A percentile compares a stretch with the other conserved stretches of the same genome.
Conservation (phyloP, 192 early-diverging fungal species). For the Rhizophagus clarus region DNA sequence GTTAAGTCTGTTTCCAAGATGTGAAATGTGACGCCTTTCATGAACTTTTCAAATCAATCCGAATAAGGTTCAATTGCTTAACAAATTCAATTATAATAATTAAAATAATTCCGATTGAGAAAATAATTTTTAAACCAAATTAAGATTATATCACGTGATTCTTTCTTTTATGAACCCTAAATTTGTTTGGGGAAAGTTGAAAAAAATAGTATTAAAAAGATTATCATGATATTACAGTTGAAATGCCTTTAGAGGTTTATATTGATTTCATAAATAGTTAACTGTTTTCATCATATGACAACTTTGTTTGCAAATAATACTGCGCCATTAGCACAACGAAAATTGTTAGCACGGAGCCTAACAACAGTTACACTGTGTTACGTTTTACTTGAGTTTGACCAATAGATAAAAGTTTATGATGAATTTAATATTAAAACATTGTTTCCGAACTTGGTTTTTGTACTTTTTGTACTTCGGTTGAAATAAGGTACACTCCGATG, state of each 20-base stretch:
- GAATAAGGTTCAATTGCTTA: not conserved
- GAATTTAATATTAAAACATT: not conserved
- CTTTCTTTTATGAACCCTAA: not conserved
- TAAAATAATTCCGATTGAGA: too few species aligned
- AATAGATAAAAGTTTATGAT: not conserved
- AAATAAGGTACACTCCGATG: not conserved
- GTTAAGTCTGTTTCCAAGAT: not conserved
- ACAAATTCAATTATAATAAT: too few species aligned
- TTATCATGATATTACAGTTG: not conserved
- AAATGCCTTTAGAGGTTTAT: not conserved
- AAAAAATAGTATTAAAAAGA: not conserved
- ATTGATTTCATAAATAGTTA: not conserved
- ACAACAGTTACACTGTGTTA: not conserved
- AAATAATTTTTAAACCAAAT: not conserved
- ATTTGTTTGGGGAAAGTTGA: too few species aligned
- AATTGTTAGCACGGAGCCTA: not conserved
- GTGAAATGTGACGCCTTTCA: not conserved
- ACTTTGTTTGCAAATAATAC: not conserved
- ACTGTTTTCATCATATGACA: not conserved
- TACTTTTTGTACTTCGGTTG: not conserved
- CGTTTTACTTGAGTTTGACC: too few species aligned
- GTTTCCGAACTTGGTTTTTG: not conserved
- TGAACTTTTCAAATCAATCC: not conserved
- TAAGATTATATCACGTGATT: not conserved
- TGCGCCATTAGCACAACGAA: not conserved